A percentile compares a stretch with the other conserved stretches of the same genome.
Conservation (phyloP, 1,139 yeast genomes). For the Blastobotrys serpentis region DNA sequence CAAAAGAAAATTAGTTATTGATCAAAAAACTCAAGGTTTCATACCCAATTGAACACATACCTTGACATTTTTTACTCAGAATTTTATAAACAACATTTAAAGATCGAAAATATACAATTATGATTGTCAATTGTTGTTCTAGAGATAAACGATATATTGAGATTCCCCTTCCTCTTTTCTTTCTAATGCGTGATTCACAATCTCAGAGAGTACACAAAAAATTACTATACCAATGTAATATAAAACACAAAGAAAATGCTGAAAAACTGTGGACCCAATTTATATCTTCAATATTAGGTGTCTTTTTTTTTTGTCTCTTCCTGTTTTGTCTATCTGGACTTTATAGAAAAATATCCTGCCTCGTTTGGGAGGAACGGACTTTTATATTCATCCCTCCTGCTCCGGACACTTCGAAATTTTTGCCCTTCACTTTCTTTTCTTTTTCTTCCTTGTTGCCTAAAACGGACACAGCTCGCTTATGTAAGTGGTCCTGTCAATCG, state of each 20-base stretch:
- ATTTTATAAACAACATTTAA: conserved; percentile 2
- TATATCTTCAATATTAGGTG: no score
- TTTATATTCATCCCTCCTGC: neutral
- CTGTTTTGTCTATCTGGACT: neutral
- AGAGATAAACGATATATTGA: neutral
- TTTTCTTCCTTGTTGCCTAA: neutral
- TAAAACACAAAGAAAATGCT: neutral
- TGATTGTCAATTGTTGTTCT: neutral
- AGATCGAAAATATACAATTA: neutral
- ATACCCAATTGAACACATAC: conserved; percentile 15
- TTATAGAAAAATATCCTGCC: neutral
- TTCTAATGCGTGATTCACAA: no score
- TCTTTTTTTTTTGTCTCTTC: no score
- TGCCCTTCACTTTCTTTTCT: neutral
- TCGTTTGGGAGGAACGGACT: neutral
- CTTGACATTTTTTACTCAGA: conserved; percentile 15
- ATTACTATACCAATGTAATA: no score
- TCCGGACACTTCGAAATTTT: neutral
- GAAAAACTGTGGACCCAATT: neutral
- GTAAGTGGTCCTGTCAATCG: neutral
- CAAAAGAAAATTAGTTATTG: no score
- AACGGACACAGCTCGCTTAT: neutral
- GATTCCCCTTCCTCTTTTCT: no score
- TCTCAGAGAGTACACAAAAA: no score
- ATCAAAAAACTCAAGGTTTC: no score